These are phyloP conservation scores for Lagenidium sp. DNA, from an alignment of 352 stramenopile genomes.

Conservation along the genomic window DNA sequence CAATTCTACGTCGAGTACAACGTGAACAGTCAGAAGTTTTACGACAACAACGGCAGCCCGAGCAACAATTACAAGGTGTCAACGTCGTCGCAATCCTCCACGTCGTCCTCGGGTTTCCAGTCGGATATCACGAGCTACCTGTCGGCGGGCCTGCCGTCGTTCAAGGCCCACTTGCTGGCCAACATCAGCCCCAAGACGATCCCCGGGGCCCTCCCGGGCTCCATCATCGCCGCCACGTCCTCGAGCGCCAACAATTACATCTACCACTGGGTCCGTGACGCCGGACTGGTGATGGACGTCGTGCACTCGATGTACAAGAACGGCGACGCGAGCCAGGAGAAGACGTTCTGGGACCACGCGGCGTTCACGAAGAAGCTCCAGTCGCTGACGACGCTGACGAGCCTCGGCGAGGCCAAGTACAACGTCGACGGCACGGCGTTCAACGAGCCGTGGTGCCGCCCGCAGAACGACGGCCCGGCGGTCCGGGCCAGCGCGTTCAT, in stretches of 20 bases:
- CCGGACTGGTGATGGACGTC: slow-evolving; percentile 11
- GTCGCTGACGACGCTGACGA: slow-evolving; percentile 7
- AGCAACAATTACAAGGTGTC: slow-evolving; percentile 11
- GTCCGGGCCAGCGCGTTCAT: slow-evolving; percentile 17
- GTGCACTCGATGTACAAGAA: slow-evolving; percentile 9
- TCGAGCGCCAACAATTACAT: slow-evolving; percentile 12
- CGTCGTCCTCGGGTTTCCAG: slow-evolving; percentile 7
- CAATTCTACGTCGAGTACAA: slow-evolving; percentile 20
- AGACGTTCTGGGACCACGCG: slow-evolving; percentile 15
- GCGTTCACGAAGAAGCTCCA: slow-evolving; percentile 16
- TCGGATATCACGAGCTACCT: slow-evolving; percentile 9
- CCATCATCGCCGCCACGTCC: slow-evolving; percentile 10
- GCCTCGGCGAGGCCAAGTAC: slow-evolving; percentile 18
- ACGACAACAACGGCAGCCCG: slow-evolving; percentile 16
- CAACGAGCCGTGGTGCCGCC: slow-evolving; percentile 15
- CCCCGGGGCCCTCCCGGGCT: slow-evolving; percentile 5
- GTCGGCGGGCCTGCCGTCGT: not conserved
- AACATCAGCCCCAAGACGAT: slow-evolving; percentile 15
- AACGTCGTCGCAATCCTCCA: not conserved
- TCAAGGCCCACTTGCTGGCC: slow-evolving; percentile 13
- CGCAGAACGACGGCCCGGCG: slow-evolving; percentile 17
- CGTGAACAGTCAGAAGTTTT: slow-evolving; percentile 13
- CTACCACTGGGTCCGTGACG: slow-evolving; percentile 17
- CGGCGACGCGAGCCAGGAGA: slow-evolving; percentile 9
- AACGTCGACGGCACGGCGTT: slow-evolving; percentile 13